A percentile compares a stretch with the other conserved stretches of the same genome.
phyloP scores from a whole-genome alignment of 108 stramenopile genomes.

The Parmales sp. region DNA sequence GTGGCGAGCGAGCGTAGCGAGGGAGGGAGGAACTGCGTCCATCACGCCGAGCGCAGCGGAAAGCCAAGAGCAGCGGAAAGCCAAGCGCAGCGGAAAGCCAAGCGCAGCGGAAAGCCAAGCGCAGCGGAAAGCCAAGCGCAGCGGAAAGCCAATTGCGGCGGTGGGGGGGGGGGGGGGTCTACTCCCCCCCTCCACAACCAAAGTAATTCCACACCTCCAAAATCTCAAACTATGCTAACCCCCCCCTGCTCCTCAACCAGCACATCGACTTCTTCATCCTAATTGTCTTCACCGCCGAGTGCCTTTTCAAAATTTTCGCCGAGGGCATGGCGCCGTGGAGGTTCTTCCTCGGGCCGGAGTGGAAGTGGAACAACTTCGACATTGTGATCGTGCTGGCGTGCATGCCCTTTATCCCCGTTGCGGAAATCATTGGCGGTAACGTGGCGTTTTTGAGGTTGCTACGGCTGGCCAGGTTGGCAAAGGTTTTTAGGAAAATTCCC shows the following conservation, averaged over 20 bases:
- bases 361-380: constrained; percentile 34
- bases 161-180: too few relatives aligned
- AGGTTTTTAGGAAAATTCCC: constrained; percentile 21
- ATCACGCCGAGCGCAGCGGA: background rate
- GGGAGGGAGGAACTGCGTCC: background rate
- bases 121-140: too few relatives aligned
- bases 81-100: too few relatives aligned
- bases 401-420: constrained; percentile 14
- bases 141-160: too few relatives aligned
- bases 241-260: too few relatives aligned
- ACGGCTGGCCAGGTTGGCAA: constrained; percentile 16
- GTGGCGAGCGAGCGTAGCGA: background rate
- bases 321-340: constrained; percentile 21
- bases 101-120: too few relatives aligned
- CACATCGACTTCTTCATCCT: constrained; percentile 17
- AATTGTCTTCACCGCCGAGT: constrained; percentile 14
- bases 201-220: too few relatives aligned
- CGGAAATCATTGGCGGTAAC: too few relatives aligned
- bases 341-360: constrained; percentile 23
- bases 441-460: constrained; percentile 6
- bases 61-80: too few relatives aligned
- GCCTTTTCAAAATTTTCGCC: constrained; percentile 24
- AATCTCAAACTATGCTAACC: too few relatives aligned
- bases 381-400: constrained; percentile 23
- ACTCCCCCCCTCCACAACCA: too few relatives aligned